A percentile compares a stretch with the other conserved stretches of the same genome.
Evolutionary conservation across 768 basidiomycete species (phyloP).

Genomic region (Auriscalpium orientale): DNA sequence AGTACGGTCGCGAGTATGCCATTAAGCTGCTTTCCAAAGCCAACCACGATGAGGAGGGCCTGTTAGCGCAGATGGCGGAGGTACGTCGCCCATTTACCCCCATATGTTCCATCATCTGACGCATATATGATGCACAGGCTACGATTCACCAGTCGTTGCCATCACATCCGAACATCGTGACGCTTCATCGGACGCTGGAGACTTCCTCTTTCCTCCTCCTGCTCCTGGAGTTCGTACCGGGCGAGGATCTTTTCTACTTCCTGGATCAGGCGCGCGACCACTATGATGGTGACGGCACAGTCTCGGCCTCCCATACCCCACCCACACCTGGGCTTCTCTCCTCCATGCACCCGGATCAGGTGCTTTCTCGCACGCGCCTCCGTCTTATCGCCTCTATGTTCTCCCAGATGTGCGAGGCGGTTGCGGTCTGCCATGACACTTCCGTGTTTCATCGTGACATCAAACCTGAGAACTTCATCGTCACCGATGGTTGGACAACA

Average conservation of each 20-base stretch:
- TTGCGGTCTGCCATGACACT: constrained; percentile 86
- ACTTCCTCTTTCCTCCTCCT: constrained; percentile 87
- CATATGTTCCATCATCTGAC: background rate
- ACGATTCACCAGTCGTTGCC: constrained; percentile 92
- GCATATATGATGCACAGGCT: constrained; percentile 41
- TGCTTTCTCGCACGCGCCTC: constrained; percentile 82
- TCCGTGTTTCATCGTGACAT: constrained; percentile 95
- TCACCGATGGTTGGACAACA: constrained; percentile 69
- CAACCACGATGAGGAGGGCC: constrained; percentile 81
- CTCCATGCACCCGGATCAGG: constrained; percentile 65
- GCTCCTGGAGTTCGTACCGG: constrained; percentile 91
- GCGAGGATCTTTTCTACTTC: constrained; percentile 97
- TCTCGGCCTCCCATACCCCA: constrained; percentile 56
- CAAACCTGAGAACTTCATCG: constrained; percentile 98
- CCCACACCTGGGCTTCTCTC: constrained; percentile 92
- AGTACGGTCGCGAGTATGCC: constrained; percentile 81
- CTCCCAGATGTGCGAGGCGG: constrained; percentile 96
- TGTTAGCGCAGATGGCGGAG: constrained; percentile 88
- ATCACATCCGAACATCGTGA: constrained; percentile 89
- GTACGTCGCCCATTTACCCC: constrained; percentile 30
- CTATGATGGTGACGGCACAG: constrained; percentile 42
- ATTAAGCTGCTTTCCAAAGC: constrained; percentile 95
- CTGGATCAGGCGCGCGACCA: constrained; percentile 93
- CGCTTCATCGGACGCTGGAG: constrained; percentile 88
- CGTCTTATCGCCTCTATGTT: constrained; percentile 97